Conservation (phyloP, 169 alveolate genomes). For the Plasmodium sp. region DNA sequence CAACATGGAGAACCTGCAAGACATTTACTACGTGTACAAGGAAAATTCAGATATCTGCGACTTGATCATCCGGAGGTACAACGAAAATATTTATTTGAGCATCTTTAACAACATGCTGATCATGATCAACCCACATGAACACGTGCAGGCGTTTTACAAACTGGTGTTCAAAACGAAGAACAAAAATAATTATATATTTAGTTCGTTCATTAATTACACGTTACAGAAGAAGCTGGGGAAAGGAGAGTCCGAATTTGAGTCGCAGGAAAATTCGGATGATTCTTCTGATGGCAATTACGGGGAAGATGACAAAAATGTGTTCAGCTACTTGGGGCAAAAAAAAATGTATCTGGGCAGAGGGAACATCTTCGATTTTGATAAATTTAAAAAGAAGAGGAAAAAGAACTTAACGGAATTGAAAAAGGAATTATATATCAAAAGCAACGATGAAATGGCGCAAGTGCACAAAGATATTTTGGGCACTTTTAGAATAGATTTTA, state of each 20-base stretch:
- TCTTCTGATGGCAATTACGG: constrained; percentile 7
- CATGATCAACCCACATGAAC: constrained; percentile 24
- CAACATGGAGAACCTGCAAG: constrained; percentile 22
- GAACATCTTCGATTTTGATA: neutral
- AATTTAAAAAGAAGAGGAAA: constrained; percentile 2
- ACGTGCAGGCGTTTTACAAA: constrained; percentile 20
- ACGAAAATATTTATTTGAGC: constrained; percentile 36
- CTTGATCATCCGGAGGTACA: constrained; percentile 28
- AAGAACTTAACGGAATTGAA: neutral
- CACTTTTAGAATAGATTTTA: constrained; percentile 4
- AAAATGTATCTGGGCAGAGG: neutral
- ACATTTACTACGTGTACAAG: constrained; percentile 49
- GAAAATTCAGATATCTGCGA: constrained; percentile 54
- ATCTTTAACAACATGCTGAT: constrained; percentile 64
- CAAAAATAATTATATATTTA: constrained; percentile 62
- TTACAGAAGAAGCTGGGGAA: neutral
- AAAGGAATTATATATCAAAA: constrained; percentile 22
- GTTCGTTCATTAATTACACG: constrained; percentile 9
- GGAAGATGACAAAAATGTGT: constrained; percentile 5
- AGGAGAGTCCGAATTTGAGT: neutral
- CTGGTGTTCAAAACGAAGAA: constrained; percentile 48
- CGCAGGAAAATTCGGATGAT: neutral
- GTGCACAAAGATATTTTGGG: constrained; percentile 3
- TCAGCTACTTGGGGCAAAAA: neutral
- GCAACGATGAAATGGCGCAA: constrained; percentile 22